Conservation (phyloP, 2,329 filamentous ascomycete species). For the Aschersonia sp. region DNA sequence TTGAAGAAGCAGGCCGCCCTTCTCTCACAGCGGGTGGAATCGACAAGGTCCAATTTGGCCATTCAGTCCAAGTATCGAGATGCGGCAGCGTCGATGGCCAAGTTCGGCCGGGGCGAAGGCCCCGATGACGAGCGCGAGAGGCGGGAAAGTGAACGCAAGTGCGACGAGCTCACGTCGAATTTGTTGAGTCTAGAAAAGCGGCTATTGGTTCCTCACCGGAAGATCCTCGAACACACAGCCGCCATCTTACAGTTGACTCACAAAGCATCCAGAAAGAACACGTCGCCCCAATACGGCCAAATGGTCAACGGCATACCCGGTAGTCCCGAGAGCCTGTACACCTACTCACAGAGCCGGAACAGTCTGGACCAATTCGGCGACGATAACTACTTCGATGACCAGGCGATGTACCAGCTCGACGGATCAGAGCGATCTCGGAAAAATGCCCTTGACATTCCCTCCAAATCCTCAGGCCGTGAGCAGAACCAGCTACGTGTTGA, state of each 20-base stretch:
- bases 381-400: constrained; percentile 60
- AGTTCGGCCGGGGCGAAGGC: constrained; percentile 36
- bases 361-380: constrained; percentile 38
- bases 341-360: constrained; percentile 46
- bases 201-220: constrained; percentile 58
- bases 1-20: constrained; percentile 76
- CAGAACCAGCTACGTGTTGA: constrained; percentile 37
- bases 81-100: constrained; percentile 74
- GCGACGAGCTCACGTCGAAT: constrained; percentile 72
- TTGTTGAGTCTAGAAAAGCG: constrained; percentile 68
- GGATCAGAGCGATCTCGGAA: constrained; percentile 36
- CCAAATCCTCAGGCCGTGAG: constrained; percentile 41
- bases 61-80: constrained; percentile 92
- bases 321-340: constrained; percentile 65
- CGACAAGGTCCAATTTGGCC: constrained; percentile 66
- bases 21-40: constrained; percentile 64
- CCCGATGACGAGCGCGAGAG: constrained; percentile 58
- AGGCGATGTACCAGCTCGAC: constrained; percentile 58
- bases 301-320: constrained; percentile 48
- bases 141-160: constrained; percentile 60
- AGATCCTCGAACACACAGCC: constrained; percentile 78
- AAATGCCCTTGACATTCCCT: constrained; percentile 40
- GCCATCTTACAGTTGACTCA: constrained; percentile 87
- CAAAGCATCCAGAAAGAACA: constrained; percentile 49
- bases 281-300: constrained; percentile 24